Evolutionary conservation across 192 early-diverging fungal genomes (phyloP).

Genomic region (Cetraspora pellucida): DNA sequence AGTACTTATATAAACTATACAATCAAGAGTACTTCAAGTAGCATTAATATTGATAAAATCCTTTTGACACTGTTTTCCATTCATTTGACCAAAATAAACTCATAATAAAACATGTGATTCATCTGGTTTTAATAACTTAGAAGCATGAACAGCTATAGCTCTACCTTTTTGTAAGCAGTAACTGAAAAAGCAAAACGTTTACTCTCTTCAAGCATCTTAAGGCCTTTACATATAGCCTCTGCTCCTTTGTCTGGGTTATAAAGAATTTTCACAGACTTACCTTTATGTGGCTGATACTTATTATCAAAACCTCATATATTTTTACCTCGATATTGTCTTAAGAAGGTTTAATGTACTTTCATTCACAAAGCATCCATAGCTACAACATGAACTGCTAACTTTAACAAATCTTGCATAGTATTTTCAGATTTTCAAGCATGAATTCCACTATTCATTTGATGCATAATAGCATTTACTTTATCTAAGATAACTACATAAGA

Average conservation of each 20-base stretch:
- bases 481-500: too few species aligned
- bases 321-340: too few species aligned
- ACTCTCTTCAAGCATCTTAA: slow-evolving; percentile 27
- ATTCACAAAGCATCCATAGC: too few species aligned
- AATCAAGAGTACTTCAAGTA: slow-evolving; percentile 31
- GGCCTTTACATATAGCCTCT: slow-evolving; percentile 25
- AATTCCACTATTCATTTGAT: too few species aligned
- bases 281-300: too few species aligned
- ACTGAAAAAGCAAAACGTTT: slow-evolving; percentile 19
- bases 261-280: too few species aligned
- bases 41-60: slow-evolving; percentile 28
- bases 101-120: background rate
- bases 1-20: slow-evolving; percentile 28
- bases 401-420: too few species aligned
- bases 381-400: too few species aligned
- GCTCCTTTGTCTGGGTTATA: background rate
- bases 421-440: too few species aligned
- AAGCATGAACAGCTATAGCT: slow-evolving; percentile 15
- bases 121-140: slow-evolving; percentile 18
- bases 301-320: too few species aligned
- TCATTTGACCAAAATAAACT: slow-evolving; percentile 33
- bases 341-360: too few species aligned
- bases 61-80: slow-evolving; percentile 23
- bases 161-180: slow-evolving; percentile 20
- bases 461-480: too few species aligned